phyloP scores from a whole-genome alignment of 768 basidiomycete genomes.

The Mycena galericulata region DNA sequence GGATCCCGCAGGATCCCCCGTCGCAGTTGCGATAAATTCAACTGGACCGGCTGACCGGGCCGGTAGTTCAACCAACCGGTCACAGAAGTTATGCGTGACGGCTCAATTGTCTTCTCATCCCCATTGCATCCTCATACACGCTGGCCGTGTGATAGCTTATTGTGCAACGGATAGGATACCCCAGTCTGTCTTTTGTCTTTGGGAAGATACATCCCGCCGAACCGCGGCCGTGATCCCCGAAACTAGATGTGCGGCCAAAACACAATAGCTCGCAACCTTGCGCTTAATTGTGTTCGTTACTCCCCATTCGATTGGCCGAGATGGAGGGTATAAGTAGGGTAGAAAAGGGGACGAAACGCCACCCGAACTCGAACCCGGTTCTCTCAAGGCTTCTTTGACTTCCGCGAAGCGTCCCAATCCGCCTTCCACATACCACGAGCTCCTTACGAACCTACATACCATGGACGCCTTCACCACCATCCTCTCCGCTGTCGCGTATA shows the following conservation, averaged over 20 bases:
- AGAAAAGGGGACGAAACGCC: neutral
- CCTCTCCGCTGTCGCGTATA: slow-evolving; percentile 14
- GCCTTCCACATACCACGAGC: neutral
- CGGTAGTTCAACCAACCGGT: too few species aligned
- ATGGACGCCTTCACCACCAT: slow-evolving; percentile 32
- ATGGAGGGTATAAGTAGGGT: slow-evolving; percentile 7
- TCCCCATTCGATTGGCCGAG: neutral
- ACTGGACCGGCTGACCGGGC: too few species aligned
- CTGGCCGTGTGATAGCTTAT: neutral
- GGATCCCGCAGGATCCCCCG: too few species aligned
- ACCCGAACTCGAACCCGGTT: neutral
- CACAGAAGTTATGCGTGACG: too few species aligned
- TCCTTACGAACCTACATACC: neutral
- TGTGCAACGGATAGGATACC: neutral
- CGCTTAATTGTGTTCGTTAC: neutral
- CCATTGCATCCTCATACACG: neutral
- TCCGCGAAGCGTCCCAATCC: neutral
- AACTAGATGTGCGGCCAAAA: neutral
- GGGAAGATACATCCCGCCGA: neutral
- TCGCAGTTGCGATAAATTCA: too few species aligned
- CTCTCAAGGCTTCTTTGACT: neutral
- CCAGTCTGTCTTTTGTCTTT: slow-evolving; percentile 18
- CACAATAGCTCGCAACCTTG: slow-evolving; percentile 7
- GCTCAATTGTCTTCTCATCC: slow-evolving; percentile 10
- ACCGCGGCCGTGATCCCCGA: neutral